Conservation (phyloP, 345 rosid genomes). For the Hibiscus mutabilis region DNA sequence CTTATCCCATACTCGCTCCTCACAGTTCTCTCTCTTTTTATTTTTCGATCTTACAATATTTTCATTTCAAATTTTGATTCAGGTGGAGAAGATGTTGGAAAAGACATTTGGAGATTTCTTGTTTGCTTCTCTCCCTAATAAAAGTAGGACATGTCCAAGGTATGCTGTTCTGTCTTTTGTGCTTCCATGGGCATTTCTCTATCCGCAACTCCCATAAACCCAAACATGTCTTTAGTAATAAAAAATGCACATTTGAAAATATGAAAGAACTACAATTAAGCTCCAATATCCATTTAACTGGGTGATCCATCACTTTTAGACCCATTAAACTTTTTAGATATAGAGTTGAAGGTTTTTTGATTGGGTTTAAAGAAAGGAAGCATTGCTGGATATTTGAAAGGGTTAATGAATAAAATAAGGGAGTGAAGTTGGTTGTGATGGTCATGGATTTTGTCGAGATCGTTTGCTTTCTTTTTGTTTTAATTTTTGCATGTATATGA, state of each 20-base stretch:
- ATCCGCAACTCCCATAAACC: neutral
- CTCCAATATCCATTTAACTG: neutral
- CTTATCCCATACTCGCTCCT: neutral
- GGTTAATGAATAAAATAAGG: neutral
- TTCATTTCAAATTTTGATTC: conserved; percentile 15
- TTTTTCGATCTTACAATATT: neutral
- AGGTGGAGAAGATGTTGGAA: conserved; percentile 99
- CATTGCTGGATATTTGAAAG: neutral
- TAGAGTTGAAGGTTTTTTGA: neutral
- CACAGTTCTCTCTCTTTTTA: too few relatives aligned
- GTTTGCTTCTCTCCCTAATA: conserved; percentile 76
- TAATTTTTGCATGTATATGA: neutral
- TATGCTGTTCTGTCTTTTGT: conserved; percentile 17
- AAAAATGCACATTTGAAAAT: neutral
- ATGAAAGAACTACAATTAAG: neutral
- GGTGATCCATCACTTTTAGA: neutral
- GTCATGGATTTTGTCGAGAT: neutral
- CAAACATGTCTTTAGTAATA: neutral
- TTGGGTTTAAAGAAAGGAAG: neutral
- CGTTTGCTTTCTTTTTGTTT: neutral
- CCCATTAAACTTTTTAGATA: neutral
- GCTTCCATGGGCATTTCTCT: neutral
- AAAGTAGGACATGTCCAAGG: conserved; percentile 80
- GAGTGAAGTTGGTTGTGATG: neutral
- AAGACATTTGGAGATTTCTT: conserved; percentile 62